phyloP scores from a whole-genome alignment of 495 filamentous ascomycete genomes.

The Penicillium arizonense region DNA sequence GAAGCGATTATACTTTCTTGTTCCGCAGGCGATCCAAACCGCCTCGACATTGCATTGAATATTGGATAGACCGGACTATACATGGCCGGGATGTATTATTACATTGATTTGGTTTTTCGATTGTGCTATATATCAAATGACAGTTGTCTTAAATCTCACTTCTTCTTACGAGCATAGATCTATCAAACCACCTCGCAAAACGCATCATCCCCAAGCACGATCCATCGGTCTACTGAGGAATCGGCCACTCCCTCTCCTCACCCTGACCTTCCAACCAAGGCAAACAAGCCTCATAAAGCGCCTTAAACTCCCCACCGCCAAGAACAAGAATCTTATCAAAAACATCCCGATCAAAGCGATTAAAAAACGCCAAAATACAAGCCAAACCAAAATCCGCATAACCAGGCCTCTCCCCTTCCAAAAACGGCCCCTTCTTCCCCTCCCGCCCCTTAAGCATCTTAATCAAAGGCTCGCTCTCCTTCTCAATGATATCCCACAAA shows the following conservation, averaged over 20 bases:
- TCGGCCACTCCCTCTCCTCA: slow-evolving; percentile 30
- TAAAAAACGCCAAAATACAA: slow-evolving; percentile 19
- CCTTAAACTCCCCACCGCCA: slow-evolving; percentile 23
- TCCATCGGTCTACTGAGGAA: slow-evolving; percentile 10
- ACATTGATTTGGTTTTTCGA: slow-evolving; percentile 23
- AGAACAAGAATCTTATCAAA: slow-evolving; percentile 20
- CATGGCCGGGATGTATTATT: slow-evolving; percentile 28
- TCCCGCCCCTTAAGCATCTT: slow-evolving; percentile 25
- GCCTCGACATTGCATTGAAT: slow-evolving; percentile 8
- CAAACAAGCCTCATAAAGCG: slow-evolving; percentile 26
- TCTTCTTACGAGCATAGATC: neutral
- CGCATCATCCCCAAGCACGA: neutral
- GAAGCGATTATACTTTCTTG: slow-evolving; percentile 12
- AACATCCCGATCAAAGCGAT: slow-evolving; percentile 17
- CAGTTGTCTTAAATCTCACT: slow-evolving; percentile 6
- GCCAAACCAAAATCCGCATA: slow-evolving; percentile 27
- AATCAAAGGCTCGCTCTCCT: slow-evolving; percentile 10
- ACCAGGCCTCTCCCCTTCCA: slow-evolving; percentile 28
- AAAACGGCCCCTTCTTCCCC: slow-evolving; percentile 31
- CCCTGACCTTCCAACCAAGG: slow-evolving; percentile 34
- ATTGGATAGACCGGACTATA: slow-evolving; percentile 7
- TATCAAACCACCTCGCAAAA: neutral
- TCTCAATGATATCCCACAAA: slow-evolving; percentile 17
- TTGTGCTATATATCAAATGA: slow-evolving; percentile 32
- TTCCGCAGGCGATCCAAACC: neutral